A percentile compares a stretch with the other conserved stretches of the same genome.
Evolutionary conservation across 129 eudicot species (phyloP).

Genomic region (carrot (Daucus carota)): DH1_v3.0 NC_030384.2:43923001-43923500

Average conservation of each 20-base stretch:
- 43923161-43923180: conserved; percentile 89
- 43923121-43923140: conserved; percentile 4
- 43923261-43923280: conserved; percentile 92
- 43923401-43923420: background rate
- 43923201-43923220: conserved; percentile 90
- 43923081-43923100: background rate
- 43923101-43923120: background rate
- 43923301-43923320: background rate
- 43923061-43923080: background rate
- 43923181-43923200: conserved; percentile 90
- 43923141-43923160: conserved; percentile 88
- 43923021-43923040: background rate
- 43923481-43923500: background rate
- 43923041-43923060: background rate
- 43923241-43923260: conserved; percentile 80
- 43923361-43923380: background rate
- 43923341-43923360: background rate
- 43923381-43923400: background rate
- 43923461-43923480: background rate
- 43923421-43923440: background rate
- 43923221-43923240: conserved; percentile 80
- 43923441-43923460: background rate
- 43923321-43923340: background rate
- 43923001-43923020: background rate
- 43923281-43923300: background rate